These are phyloP conservation scores for Trichophyton simii DNA, from an alignment of 2,329 filamentous ascomycete genomes.

Conservation along the genomic window DNA sequence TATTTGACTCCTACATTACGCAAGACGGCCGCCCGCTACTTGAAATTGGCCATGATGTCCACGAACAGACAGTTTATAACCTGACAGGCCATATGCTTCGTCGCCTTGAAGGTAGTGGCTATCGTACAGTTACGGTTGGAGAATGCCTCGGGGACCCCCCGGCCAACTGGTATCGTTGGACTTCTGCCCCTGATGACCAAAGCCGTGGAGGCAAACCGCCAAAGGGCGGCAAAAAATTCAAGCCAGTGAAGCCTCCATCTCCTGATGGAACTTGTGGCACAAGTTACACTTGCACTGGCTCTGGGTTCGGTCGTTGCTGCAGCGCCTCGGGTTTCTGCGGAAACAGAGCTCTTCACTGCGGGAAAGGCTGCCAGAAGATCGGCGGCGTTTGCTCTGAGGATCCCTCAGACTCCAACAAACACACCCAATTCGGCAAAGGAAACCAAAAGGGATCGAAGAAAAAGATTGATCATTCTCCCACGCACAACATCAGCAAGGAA, in stretches of 20 bases:
- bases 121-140: slow-evolving; percentile 31
- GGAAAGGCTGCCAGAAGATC: slow-evolving; percentile 21
- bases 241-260: slow-evolving; percentile 14
- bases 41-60: slow-evolving; percentile 32
- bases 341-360: slow-evolving; percentile 22
- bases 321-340: slow-evolving; percentile 21
- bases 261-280: slow-evolving; percentile 25
- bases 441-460: neutral
- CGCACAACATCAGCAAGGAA: neutral
- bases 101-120: slow-evolving; percentile 20
- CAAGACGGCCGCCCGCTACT: slow-evolving; percentile 25
- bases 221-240: neutral
- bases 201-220: neutral
- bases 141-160: slow-evolving; percentile 31
- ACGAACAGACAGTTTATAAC: slow-evolving; percentile 33
- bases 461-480: neutral
- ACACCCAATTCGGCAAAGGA: neutral
- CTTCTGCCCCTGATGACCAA: slow-evolving; percentile 6
- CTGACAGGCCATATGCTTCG: slow-evolving; percentile 31
- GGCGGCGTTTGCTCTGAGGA: slow-evolving; percentile 20
- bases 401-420: neutral
- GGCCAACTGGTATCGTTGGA: slow-evolving; percentile 29
- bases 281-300: slow-evolving; percentile 25
- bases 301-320: slow-evolving; percentile 25
- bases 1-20: slow-evolving; percentile 25